Evolutionary conservation across 75 land plant species (phyloP), one percentile per base, ranked within the genome.

Genomic region (Picea glauca): DNA sequence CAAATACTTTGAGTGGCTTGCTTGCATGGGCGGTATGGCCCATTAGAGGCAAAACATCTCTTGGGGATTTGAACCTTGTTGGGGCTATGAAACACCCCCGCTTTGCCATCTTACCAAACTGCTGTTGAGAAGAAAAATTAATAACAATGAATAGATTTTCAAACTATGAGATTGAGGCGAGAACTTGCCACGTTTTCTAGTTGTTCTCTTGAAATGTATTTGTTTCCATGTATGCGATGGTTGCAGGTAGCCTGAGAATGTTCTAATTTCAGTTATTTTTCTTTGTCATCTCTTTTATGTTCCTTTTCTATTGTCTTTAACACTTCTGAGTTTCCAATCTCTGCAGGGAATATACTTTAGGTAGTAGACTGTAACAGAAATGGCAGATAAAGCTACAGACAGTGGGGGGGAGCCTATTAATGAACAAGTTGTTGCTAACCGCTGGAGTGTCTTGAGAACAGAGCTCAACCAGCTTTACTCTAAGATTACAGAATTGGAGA

Each of bases 401-500:
- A 78, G 72, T 43, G 31, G 58, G 15, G 78, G 56, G 40, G 96
- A 90, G 76, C 86, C 88, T 59, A 56, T 87, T 35, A 96, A 91
- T 74, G 99, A 96, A 81, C 99, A 96, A 77, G 89, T 84, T 21
- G 91, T 96, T 62, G 98, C 93, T 1, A 88, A 87, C 68, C 84
- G 82, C 56, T 96, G 93, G 80, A 89, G 76, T 58, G 33, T 82
- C 50, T 75, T 96, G 92, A 85, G 94, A 68, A 72, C 91, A 13
- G 99, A 96, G 76, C 78, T 96, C 15, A 96, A 89, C 66, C 97
- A 96, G 70, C 78, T 94, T 38, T 84, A 94, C 81, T 80, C 97
- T n/a, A 96, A 96, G 81, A 92, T 96, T 57, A 96, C 95, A 11
- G 99, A 96, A 74, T 85, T 96, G 54, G 99, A 96, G 79, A 90